These are phyloP conservation scores for Neodidymelliopsis sp. DNA, from an alignment of 2,329 filamentous ascomycete genomes.

Conservation along the genomic window DNA sequence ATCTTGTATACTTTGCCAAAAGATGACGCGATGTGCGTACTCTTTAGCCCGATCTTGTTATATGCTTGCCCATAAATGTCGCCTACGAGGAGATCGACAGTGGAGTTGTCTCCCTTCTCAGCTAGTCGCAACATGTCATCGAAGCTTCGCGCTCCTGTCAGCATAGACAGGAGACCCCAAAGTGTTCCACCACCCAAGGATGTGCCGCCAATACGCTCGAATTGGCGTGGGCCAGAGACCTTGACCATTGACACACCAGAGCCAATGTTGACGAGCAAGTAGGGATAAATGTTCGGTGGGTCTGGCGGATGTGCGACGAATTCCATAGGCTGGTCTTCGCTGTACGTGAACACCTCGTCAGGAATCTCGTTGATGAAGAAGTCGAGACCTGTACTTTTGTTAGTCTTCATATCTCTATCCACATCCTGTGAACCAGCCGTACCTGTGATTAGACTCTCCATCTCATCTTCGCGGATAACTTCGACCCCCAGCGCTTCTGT, in stretches of 20 bases:
- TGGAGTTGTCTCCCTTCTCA: constrained; percentile 87
- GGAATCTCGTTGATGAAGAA: constrained; percentile 99
- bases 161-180: constrained; percentile 89
- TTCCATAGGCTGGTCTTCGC: constrained; percentile 81
- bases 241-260: constrained; percentile 98
- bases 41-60: constrained; percentile 94
- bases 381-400: constrained; percentile 87
- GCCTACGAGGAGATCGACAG: constrained; percentile 95
- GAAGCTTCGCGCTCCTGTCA: constrained; percentile 94
- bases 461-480: constrained; percentile 92
- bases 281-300: constrained; percentile 76
- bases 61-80: constrained; percentile 98
- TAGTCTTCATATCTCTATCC: too few relatives aligned
- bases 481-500: constrained; percentile 83
- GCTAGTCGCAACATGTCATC: constrained; percentile 96
- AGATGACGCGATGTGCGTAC: constrained; percentile 91
- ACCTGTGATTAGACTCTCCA: constrained; percentile 98
- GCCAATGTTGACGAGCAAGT: constrained; percentile 97
- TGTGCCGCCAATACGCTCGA: constrained; percentile 90
- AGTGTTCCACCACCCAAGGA: constrained; percentile 96
- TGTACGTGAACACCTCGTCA: constrained; percentile 95
- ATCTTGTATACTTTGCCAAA: constrained; percentile 97
- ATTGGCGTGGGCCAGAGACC: constrained; percentile 86
- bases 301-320: constrained; percentile 80
- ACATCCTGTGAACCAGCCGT: constrained; percentile 29